These are phyloP conservation scores for Leptosphaerulina australis DNA, from an alignment of 2,329 filamentous ascomycete genomes.

Conservation along the genomic window DNA sequence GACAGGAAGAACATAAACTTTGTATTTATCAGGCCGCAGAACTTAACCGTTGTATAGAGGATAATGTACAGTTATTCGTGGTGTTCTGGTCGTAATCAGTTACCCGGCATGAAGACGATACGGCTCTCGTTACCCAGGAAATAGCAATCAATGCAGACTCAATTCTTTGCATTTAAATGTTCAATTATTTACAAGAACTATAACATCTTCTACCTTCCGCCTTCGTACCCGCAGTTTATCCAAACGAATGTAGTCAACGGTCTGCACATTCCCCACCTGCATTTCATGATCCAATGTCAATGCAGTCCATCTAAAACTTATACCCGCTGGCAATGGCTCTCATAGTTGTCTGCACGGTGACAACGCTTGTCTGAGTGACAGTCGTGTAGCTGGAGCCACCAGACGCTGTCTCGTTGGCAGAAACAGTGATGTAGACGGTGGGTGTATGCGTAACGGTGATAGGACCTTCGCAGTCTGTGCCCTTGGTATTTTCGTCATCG, in stretches of 20 bases:
- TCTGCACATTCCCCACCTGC: slow-evolving; percentile 1
- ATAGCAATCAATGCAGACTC: no score
- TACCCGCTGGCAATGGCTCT: slow-evolving; percentile 7
- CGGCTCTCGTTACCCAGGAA: no score
- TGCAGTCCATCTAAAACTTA: background rate
- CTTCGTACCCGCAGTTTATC: background rate
- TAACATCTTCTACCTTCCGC: background rate
- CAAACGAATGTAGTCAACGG: slow-evolving; percentile 6
- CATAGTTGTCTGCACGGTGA: slow-evolving; percentile 25
- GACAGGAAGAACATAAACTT: no score
- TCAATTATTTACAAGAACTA: slow-evolving; percentile 15
- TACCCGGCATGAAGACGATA: no score
- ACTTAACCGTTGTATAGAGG: no score
- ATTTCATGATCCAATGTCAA: slow-evolving; percentile 5
- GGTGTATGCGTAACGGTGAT: slow-evolving; percentile 38
- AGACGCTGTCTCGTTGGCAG: slow-evolving; percentile 13
- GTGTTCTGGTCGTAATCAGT: no score
- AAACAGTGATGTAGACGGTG: slow-evolving; percentile 34
- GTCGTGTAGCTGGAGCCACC: slow-evolving; percentile 26
- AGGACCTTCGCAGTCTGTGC: slow-evolving; percentile 29
- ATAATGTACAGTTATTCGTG: no score
- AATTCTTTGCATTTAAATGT: background rate
- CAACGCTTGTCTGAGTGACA: slow-evolving; percentile 33
- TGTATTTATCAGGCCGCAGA: no score
- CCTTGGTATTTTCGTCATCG: background rate